Base-by-base conservation (phyloP, 441 rosid genomes). In the Brassica balearica region DNA sequence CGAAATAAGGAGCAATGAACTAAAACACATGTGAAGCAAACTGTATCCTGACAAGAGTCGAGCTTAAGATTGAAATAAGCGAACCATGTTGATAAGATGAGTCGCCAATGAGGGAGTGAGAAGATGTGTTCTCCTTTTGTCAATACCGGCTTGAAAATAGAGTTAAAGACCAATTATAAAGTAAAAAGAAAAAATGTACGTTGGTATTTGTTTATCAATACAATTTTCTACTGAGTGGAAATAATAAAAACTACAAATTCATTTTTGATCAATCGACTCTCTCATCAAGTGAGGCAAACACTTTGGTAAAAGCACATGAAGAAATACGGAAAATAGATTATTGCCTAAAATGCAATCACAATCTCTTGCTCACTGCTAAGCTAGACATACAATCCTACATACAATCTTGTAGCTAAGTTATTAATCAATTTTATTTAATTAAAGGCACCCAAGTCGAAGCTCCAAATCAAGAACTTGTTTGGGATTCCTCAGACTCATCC, bases 381-480 rank as follows among this genome's bases (percentile, higher is more conserved):
- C 75, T 68, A n/a, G n/a, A 38, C 29, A 69, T 74, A 27, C 63
- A 62, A 63, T 17, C 60, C 8, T 23, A 43, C 9, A 36, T 6
- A 17, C 25, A 55, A 23, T 10, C 20, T 34, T 19, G 19, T 22
- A 17, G 12, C 63, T 25, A 25, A 38, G 19, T 1, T 29, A 69
- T 4, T 43, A 36, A 29, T 34, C 22, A 36, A 61, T 62, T 19
- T 56, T 53, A 58, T 20, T 56, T 53, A 58, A 14, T 51, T 66
- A 80, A 65, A 77, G 60, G 72, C 81, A 79, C 51, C 84, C 78
- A 75, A 84, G 84, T 73, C 84, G 75, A 73, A 81, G 84, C 61
- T 81, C 90, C 83, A 80, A 87, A 81, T 85, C 87, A 60, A 81
- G 73, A 55, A 76, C 82, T 74, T 87, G 84, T 15, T 85, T 74